Conservation (phyloP, 345 rosid genomes). For the Diplotaxis tenuifolia region DNA sequence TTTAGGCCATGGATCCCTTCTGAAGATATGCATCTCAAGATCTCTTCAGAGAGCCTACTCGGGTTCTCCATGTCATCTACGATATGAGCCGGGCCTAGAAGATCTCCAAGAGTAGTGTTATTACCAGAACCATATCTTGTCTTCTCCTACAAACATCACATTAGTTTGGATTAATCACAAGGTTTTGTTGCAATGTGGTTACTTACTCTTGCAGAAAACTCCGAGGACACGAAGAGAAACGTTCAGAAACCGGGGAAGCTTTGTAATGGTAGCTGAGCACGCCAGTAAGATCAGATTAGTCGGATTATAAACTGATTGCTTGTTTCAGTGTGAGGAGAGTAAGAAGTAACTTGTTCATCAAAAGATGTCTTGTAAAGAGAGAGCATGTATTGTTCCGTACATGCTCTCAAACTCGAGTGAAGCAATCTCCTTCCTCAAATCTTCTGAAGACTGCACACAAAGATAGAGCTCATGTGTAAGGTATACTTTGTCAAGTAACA, state of each 20-base stretch:
- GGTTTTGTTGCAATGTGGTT: too few relatives aligned
- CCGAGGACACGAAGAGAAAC: constrained; percentile 39
- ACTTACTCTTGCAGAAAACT: constrained; percentile 48
- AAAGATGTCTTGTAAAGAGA: constrained; percentile 76
- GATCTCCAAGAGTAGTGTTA: constrained; percentile 76
- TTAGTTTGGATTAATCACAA: not conserved
- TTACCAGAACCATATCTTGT: constrained; percentile 44
- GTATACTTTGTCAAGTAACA: not conserved
- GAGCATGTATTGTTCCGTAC: constrained; percentile 61
- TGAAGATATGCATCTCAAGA: constrained; percentile 74
- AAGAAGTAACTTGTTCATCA: constrained; percentile 43
- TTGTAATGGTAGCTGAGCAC: constrained; percentile 35
- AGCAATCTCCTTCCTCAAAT: constrained; percentile 70
- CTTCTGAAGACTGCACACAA: constrained; percentile 49
- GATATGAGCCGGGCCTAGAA: constrained; percentile 47
- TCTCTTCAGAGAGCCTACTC: constrained; percentile 70
- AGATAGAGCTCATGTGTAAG: not conserved
- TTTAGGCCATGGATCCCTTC: too few relatives aligned
- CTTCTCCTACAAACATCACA: constrained; percentile 39
- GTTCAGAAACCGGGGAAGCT: constrained; percentile 46
- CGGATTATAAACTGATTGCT: constrained; percentile 34
- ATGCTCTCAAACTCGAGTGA: constrained; percentile 66
- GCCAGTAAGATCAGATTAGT: constrained; percentile 29
- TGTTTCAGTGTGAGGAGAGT: constrained; percentile 25
- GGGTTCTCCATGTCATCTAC: constrained; percentile 42